Conservation (phyloP, 108 stramenopile genomes). For the Discostella stelligeroides region DNA sequence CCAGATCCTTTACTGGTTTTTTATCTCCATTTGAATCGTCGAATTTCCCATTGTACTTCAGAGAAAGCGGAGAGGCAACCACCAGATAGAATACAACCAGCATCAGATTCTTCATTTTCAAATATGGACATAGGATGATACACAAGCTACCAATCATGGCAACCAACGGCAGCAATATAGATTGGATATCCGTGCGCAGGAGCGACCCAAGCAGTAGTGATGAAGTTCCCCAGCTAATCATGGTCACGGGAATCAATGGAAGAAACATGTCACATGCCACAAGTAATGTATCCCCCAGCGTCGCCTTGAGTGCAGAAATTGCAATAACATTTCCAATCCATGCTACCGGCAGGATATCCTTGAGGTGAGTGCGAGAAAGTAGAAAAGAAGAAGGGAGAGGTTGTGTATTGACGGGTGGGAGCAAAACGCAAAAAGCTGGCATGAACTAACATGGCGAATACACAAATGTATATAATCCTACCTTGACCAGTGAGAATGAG, state of each 20-base stretch:
- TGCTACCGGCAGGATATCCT: constrained; percentile 4
- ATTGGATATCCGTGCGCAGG: constrained; percentile 10
- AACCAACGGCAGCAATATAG: constrained; percentile 25
- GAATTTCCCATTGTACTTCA: constrained; percentile 10
- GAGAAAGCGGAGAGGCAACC: constrained; percentile 27
- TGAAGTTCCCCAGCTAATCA: constrained; percentile 27
- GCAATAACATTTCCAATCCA: constrained; percentile 56
- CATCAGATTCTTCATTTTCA: constrained; percentile 35
- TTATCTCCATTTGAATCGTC: background rate
- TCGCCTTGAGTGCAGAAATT: constrained; percentile 24
- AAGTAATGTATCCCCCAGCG: constrained; percentile 28
- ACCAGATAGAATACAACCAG: constrained; percentile 27
- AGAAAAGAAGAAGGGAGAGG: background rate
- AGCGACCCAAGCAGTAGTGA: constrained; percentile 4
- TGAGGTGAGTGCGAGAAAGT: background rate
- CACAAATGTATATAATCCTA: background rate
- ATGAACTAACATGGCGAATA: background rate
- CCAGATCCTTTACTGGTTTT: background rate
- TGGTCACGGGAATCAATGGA: constrained; percentile 32
- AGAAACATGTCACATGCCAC: constrained; percentile 20
- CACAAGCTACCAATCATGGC: constrained; percentile 1
- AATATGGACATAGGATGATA: constrained; percentile 23
- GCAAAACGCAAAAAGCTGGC: background rate
- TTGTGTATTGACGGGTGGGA: no score
- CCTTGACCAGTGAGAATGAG: constrained; percentile 18